These are phyloP conservation scores for Wallacemonas sp. DNA, from an alignment of 208 protist genomes.

Conservation along the genomic window DNA sequence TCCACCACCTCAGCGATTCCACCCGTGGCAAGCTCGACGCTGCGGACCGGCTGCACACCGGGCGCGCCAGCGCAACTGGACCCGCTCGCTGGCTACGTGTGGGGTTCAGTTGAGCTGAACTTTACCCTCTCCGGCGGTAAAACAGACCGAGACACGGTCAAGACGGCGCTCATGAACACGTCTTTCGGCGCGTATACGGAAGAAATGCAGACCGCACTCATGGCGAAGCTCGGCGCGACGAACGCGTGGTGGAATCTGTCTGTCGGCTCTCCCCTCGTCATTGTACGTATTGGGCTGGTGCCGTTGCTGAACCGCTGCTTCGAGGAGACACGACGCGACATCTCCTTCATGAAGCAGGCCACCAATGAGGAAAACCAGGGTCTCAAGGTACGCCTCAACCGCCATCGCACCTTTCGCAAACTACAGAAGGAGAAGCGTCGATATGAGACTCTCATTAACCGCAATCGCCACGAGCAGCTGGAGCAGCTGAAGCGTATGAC, in stretches of 20 bases:
- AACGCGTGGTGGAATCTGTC: slow-evolving; percentile 64
- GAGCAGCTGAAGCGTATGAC: slow-evolving; percentile 45
- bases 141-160: slow-evolving; percentile 42
- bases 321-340: slow-evolving; percentile 64
- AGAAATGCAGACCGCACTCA: slow-evolving; percentile 51
- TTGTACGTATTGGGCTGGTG: slow-evolving; percentile 68
- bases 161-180: slow-evolving; percentile 23
- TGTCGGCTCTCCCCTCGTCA: slow-evolving; percentile 58
- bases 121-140: slow-evolving; percentile 67
- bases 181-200: slow-evolving; percentile 39
- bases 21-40: no score
- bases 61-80: background rate
- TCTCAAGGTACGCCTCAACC: slow-evolving; percentile 31
- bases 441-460: slow-evolving; percentile 43
- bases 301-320: slow-evolving; percentile 56
- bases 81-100: slow-evolving; percentile 79
- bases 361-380: slow-evolving; percentile 23
- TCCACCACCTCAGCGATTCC: background rate
- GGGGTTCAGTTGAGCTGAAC: slow-evolving; percentile 78
- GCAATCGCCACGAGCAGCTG: slow-evolving; percentile 34
- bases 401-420: slow-evolving; percentile 48
- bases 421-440: slow-evolving; percentile 51
- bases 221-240: slow-evolving; percentile 53
- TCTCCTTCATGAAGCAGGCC: slow-evolving; percentile 45
- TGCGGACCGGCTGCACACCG: background rate